Percentiles rank a stretch among this genome's conserved stretches.
Conservation (phyloP, 768 basidiomycete species). For the Hemileccinum rubropunctum region DNA sequence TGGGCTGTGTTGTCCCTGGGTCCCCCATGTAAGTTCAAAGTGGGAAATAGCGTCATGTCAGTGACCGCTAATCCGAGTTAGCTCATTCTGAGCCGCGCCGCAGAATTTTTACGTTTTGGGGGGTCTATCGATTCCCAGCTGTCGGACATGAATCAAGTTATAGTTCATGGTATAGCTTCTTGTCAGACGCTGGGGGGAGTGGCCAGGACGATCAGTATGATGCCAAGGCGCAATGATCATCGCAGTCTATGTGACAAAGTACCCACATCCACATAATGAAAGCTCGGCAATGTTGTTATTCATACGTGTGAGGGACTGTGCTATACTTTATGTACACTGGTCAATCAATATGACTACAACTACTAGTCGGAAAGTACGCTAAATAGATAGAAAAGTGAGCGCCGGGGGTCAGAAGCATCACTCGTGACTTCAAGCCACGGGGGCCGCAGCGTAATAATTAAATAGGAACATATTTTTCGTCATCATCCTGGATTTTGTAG, state of each 20-base stretch:
- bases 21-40: background rate
- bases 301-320: background rate
- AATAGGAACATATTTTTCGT: constrained; percentile 7
- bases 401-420: constrained; percentile 13
- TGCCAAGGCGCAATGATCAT: constrained; percentile 17
- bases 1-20: background rate
- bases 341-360: constrained; percentile 1
- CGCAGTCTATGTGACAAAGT: background rate
- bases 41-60: background rate
- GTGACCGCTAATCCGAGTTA: background rate
- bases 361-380: constrained; percentile 20
- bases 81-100: background rate
- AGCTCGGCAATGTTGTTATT: background rate
- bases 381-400: constrained; percentile 23
- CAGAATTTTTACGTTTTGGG: constrained; percentile 10
- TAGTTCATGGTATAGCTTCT: constrained; percentile 6
- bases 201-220: constrained; percentile 16
- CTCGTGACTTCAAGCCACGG: constrained; percentile 10
- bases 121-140: background rate
- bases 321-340: constrained; percentile 21
- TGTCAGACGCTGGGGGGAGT: constrained; percentile 3
- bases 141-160: constrained; percentile 24
- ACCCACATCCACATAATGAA: background rate
- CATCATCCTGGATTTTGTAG: background rate
- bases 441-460: constrained; percentile 13